Percentiles rank a stretch among this genome's conserved stretches.
These are phyloP conservation scores for Sicyos edulis DNA, from an alignment of 306 rosid species.

Conservation along the genomic window DNA sequence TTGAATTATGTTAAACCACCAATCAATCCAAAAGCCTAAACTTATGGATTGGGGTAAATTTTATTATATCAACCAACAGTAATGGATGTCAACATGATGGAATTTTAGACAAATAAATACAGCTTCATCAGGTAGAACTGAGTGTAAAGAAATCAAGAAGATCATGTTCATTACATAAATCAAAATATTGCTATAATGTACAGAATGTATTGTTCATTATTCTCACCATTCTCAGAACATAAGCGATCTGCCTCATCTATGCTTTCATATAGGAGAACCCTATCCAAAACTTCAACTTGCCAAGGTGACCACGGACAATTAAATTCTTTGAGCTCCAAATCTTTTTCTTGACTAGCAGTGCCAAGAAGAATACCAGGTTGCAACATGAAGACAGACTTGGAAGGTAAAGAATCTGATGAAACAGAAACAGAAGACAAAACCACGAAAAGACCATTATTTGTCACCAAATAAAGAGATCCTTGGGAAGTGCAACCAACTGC, in stretches of 20 bases:
- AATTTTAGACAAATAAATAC: neutral
- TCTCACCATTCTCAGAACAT: constrained; percentile 85
- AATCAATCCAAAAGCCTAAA: too few species aligned
- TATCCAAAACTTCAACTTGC: constrained; percentile 78
- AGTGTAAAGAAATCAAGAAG: neutral
- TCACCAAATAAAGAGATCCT: constrained; percentile 74
- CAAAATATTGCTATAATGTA: constrained; percentile 12
- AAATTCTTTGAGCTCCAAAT: constrained; percentile 40
- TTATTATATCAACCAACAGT: too few species aligned
- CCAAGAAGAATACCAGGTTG: constrained; percentile 39
- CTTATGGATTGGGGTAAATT: too few species aligned
- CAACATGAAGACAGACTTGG: constrained; percentile 50
- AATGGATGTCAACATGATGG: constrained; percentile 1
- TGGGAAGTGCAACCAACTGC: constrained; percentile 79
- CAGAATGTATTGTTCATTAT: constrained; percentile 18
- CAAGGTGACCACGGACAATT: constrained; percentile 47
- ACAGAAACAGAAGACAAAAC: constrained; percentile 67
- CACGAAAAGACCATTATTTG: constrained; percentile 70
- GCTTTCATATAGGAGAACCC: constrained; percentile 76
- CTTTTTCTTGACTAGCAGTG: constrained; percentile 36
- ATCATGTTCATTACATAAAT: neutral
- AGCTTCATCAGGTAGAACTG: neutral
- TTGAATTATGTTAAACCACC: too few species aligned
- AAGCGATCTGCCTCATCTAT: constrained; percentile 65
- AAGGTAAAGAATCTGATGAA: constrained; percentile 53